Evolutionary conservation across 129 eudicot species (phyloP).

Genomic region (Heracleum sosnowskyi): DNA sequence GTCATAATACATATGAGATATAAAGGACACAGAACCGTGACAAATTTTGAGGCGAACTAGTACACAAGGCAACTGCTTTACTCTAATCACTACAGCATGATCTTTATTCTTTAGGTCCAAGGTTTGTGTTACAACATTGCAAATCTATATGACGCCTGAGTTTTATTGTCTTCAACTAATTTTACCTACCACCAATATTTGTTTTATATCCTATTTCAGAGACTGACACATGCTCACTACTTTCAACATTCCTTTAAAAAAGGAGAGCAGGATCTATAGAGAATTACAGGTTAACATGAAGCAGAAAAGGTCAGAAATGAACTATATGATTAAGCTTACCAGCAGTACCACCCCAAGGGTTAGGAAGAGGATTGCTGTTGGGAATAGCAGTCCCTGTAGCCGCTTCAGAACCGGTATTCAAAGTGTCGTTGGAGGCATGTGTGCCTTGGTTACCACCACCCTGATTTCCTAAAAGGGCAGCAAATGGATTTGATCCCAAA

Average conservation of each 20-base stretch:
- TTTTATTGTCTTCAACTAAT: neutral
- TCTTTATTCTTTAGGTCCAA: neutral
- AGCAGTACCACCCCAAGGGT: constrained; percentile 67
- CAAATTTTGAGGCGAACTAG: neutral
- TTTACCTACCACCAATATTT: neutral
- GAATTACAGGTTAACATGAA: neutral
- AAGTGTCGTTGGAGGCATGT: constrained; percentile 36
- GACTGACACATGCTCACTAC: neutral
- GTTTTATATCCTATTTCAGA: neutral
- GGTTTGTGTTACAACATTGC: neutral
- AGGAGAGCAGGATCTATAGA: neutral
- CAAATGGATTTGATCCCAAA: constrained; percentile 71
- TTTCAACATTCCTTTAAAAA: neutral
- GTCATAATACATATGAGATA: neutral
- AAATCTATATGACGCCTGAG: neutral
- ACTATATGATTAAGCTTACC: constrained; percentile 30
- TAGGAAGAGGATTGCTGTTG: constrained; percentile 88
- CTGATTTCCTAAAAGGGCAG: constrained; percentile 73
- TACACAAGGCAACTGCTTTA: neutral
- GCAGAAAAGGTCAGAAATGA: neutral
- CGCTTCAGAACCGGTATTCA: constrained; percentile 51
- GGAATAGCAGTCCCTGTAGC: constrained; percentile 50
- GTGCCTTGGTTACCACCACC: constrained; percentile 46
- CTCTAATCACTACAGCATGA: neutral
- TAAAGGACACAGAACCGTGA: neutral